Conservation (phyloP, 495 filamentous ascomycete genomes). For the Hypomontagnella submonticulosa region DNA sequence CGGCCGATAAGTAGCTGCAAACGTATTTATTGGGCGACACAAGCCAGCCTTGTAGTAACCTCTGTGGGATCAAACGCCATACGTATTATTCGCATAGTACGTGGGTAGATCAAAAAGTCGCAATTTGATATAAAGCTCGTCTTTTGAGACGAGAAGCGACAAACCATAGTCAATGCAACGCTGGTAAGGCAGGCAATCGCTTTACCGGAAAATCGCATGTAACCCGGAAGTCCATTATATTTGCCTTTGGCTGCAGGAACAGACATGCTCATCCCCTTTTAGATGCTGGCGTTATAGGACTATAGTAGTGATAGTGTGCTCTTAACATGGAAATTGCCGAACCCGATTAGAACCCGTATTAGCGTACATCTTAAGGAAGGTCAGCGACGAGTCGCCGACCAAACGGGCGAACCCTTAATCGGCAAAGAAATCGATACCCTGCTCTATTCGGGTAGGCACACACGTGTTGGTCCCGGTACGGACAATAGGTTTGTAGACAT, state of each 20-base stretch:
- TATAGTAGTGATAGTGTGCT: constrained; percentile 18
- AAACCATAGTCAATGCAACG: constrained; percentile 26
- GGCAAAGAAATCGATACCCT: constrained; percentile 4
- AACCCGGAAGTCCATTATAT: constrained; percentile 14
- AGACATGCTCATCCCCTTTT: constrained; percentile 9
- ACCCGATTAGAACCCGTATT: constrained; percentile 20
- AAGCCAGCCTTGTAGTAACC: constrained; percentile 29
- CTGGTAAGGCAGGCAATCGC: constrained; percentile 25
- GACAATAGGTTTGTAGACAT: constrained; percentile 33
- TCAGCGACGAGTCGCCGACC: constrained; percentile 22
- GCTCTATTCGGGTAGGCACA: constrained; percentile 26
- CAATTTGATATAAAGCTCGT: constrained; percentile 16
- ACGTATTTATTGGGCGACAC: constrained; percentile 28
- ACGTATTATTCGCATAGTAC: constrained; percentile 3
- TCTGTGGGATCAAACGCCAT: constrained; percentile 39
- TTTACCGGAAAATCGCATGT: constrained; percentile 10
- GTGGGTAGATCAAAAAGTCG: constrained; percentile 13
- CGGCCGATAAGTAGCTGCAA: constrained; percentile 20
- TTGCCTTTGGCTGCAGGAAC: constrained; percentile 29
- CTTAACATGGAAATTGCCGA: constrained; percentile 34
- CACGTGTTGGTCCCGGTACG: constrained; percentile 22
- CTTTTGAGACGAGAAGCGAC: constrained; percentile 34
- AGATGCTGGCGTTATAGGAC: constrained; percentile 22
- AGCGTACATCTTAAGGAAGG: constrained; percentile 12
- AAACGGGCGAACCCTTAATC: constrained; percentile 22